Base-by-base conservation (phyloP, 306 rosid genomes). In the Senna tora region DNA sequence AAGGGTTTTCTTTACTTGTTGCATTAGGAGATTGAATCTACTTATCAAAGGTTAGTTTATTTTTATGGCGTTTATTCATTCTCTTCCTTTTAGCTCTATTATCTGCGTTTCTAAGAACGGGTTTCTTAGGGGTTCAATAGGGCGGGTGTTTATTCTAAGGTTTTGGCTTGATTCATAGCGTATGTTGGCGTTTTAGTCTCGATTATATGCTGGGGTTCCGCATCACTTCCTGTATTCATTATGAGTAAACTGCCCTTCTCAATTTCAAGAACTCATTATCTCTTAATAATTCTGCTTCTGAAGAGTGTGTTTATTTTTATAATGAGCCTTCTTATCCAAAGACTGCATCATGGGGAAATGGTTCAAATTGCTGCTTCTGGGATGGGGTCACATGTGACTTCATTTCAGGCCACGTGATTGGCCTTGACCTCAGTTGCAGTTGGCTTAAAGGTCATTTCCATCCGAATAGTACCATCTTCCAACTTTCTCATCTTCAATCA, bases 341-440 rank as follows among this genome's bases (percentile, higher is more conserved):
- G 71, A 78, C 39, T 17, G 12, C 17, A 6, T 78, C 74, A 7
- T 78, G 82, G 82, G 11, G 17, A 9, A 58, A 14, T 0, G 50
- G 11, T 13, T 72, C 21, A 0, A 45, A 72, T 50, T 72, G 82
- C 28, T 78, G 74, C 22, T 6, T 34, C 25, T 70, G 78, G 79
- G 67, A 61, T 15, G 75, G 75, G 0, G 45, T 66, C 22, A 50
- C 69, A 5, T 69, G 83, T 5, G 49, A 74, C 28, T 3, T 10
- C 47, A 15, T 5, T 0, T 54, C 63, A 4, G 63, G 59, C 7
- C 52, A 74, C 13, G 69, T 69, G 49, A 53, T 69, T 46, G 72
- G 73, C 22, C 52, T 74, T 0, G 76, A 80, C 21, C 76, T 74
- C 6, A 69, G 42, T 8, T 61, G 73, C 4, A 46, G 41, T 45